These are phyloP conservation scores for Amanita rubescens DNA, from an alignment of 768 basidiomycete genomes.

Conservation along the genomic window DNA sequence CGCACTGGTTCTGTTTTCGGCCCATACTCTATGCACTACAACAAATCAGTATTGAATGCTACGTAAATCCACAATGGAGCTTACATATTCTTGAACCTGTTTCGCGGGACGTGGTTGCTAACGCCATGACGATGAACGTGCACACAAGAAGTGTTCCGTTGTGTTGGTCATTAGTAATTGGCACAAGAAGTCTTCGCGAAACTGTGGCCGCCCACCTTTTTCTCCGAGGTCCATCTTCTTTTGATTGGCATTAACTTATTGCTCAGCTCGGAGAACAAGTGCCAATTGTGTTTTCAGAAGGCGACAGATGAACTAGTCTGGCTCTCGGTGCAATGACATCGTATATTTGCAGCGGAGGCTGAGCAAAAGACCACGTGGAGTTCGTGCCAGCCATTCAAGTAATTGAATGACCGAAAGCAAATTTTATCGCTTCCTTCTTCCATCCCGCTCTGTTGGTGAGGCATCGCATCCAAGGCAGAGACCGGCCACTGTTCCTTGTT, in stretches of 20 bases:
- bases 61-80: not conserved
- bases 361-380: constrained; percentile 2
- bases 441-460: constrained; percentile 4
- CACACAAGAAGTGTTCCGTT: not conserved
- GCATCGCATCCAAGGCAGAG: constrained; percentile 2
- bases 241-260: constrained; percentile 2
- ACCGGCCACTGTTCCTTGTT: not conserved
- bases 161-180: constrained; percentile 2
- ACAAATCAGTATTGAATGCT: not conserved
- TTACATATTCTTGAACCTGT: not conserved
- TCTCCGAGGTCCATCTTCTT: not conserved
- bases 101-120: not conserved
- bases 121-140: not conserved
- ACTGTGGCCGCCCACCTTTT: not conserved
- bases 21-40: not conserved
- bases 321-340: not conserved
- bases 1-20: not conserved
- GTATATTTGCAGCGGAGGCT: not conserved
- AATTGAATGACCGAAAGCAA: not conserved
- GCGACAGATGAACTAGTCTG: not conserved
- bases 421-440: constrained; percentile 6
- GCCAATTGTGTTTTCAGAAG: not conserved
- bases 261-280: not conserved
- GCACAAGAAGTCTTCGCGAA: constrained; percentile 1
- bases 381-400: not conserved